Evolutionary conservation across 2,329 filamentous ascomycete genomes (phyloP).

Genomic region (Aspergillus sp.): DNA sequence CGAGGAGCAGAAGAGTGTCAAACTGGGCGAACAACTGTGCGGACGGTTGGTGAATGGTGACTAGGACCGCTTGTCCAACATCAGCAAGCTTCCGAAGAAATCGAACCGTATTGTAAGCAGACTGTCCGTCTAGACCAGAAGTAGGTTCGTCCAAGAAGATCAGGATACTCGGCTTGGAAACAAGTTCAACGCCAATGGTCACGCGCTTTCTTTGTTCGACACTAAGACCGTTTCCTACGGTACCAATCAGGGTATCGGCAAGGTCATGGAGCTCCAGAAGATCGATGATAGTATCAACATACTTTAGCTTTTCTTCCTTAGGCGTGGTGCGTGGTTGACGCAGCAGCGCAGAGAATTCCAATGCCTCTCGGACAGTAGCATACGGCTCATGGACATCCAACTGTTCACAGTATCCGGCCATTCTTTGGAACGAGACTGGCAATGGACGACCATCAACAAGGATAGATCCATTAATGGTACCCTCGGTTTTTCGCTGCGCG

Average conservation of each 20-base stretch:
- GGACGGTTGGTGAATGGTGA: slow-evolving; percentile 68
- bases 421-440: slow-evolving; percentile 60
- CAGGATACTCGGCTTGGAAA: slow-evolving; percentile 63
- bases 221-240: slow-evolving; percentile 42
- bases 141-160: slow-evolving; percentile 70
- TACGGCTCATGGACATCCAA: slow-evolving; percentile 66
- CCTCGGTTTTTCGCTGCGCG: slow-evolving; percentile 65
- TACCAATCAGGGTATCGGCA: slow-evolving; percentile 59
- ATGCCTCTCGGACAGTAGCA: slow-evolving; percentile 62
- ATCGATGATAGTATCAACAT: slow-evolving; percentile 62
- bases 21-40: slow-evolving; percentile 66
- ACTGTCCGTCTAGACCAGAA: slow-evolving; percentile 64
- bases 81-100: slow-evolving; percentile 63
- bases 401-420: slow-evolving; percentile 67
- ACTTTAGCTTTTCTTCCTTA: slow-evolving; percentile 58
- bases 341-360: slow-evolving; percentile 65
- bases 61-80: slow-evolving; percentile 65
- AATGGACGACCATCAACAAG: slow-evolving; percentile 62
- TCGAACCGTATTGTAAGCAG: slow-evolving; percentile 62
- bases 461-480: slow-evolving; percentile 62
- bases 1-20: slow-evolving; percentile 65
- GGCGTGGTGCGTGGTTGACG: slow-evolving; percentile 54
- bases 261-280: slow-evolving; percentile 61
- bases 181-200: slow-evolving; percentile 69
- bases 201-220: slow-evolving; percentile 67